Percentiles rank a stretch among this genome's conserved stretches.
These are phyloP conservation scores for Thoreauomyces humboldtii DNA, from an alignment of 192 early-diverging fungal species.

Conservation along the genomic window DNA sequence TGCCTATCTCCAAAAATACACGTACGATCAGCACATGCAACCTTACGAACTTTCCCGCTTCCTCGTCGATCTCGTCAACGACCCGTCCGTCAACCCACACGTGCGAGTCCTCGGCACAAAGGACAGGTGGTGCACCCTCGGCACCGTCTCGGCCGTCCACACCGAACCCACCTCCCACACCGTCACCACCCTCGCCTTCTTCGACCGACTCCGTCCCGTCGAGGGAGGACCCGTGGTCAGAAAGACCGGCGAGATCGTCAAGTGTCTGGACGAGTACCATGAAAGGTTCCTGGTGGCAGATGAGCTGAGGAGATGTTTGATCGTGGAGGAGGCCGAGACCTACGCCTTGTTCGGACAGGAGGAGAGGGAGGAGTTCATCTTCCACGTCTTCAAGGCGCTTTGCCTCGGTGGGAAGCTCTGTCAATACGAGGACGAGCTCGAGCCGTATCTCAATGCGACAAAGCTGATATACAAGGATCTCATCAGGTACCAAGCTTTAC, in stretches of 20 bases:
- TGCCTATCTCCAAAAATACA: slow-evolving; percentile 42
- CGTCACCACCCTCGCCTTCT: slow-evolving; percentile 43
- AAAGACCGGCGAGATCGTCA: slow-evolving; percentile 41
- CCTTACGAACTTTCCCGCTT: slow-evolving; percentile 40
- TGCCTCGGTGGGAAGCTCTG: slow-evolving; percentile 49
- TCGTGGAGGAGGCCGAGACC: slow-evolving; percentile 35
- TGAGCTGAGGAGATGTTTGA: slow-evolving; percentile 46
- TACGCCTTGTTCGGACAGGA: slow-evolving; percentile 36
- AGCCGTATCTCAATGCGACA: slow-evolving; percentile 43
- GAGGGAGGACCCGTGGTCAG: slow-evolving; percentile 33
- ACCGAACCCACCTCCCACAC: slow-evolving; percentile 35
- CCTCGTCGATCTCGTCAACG: slow-evolving; percentile 46
- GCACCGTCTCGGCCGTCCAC: slow-evolving; percentile 36
- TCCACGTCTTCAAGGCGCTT: slow-evolving; percentile 50
- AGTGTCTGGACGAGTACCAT: slow-evolving; percentile 51
- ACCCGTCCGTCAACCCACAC: slow-evolving; percentile 29
- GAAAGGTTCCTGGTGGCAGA: slow-evolving; percentile 47
- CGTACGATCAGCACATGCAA: slow-evolving; percentile 37
- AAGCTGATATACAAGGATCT: slow-evolving; percentile 55
- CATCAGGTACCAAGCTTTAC: slow-evolving; percentile 32
- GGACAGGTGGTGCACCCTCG: slow-evolving; percentile 46
- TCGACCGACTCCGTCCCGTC: slow-evolving; percentile 37
- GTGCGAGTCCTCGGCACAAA: slow-evolving; percentile 33
- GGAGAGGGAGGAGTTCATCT: slow-evolving; percentile 53
- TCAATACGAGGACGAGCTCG: slow-evolving; percentile 55